Evolutionary conservation across 2,329 filamentous ascomycete genomes (phyloP), one percentile per base, ranked within the genome.

Genomic region (Gliomastix tumulicola): DNA sequence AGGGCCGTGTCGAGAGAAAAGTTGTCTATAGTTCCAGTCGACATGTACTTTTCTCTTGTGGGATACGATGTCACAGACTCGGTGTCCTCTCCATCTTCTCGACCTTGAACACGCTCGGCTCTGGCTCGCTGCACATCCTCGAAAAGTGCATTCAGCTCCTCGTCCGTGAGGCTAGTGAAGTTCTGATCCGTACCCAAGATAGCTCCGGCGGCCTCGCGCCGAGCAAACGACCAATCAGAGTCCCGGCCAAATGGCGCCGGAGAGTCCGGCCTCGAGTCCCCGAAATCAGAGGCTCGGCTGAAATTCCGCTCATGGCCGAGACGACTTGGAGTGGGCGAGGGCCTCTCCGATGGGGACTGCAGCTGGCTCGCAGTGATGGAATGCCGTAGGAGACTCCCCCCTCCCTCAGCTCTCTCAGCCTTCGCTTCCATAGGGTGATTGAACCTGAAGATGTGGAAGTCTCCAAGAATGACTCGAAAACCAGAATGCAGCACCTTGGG

Each of bases 391-490:
- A 94, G 67, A 53, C 87, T 95, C 53, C 88, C 79, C 44, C 85
- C 54, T 9, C 57, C 86, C 52, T 95, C 88, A 11, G 88, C 89
- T 37, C 92, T 72, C 62, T 98, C 92, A 4, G 89, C 90, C 40
- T 87, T 81, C 21, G 92, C 92, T 63, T 98, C 92, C 69, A 95
- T 84, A 1, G 92, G 92, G 55, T 98, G 89, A 51, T 97, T 98
- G 68, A 98, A 98, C 39, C 92, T 76, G 64, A 98, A 97, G 42
- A 98, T 98, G 58, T 98, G 92, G 50, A 98, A 98, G 59, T 98
- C 92, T 28, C 92, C 92, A 9, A 98, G 70, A 44, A 98, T 98
- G 37, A 98, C 85, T 43, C 92, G 84, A 56, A 89, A 95, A 6
- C 92, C 92, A 50, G 89, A 96, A 53, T 89, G 83, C 30, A 98